These are phyloP conservation scores for Lepidium africanum DNA, from an alignment of 345 rosid genomes.

Conservation along the genomic window DNA sequence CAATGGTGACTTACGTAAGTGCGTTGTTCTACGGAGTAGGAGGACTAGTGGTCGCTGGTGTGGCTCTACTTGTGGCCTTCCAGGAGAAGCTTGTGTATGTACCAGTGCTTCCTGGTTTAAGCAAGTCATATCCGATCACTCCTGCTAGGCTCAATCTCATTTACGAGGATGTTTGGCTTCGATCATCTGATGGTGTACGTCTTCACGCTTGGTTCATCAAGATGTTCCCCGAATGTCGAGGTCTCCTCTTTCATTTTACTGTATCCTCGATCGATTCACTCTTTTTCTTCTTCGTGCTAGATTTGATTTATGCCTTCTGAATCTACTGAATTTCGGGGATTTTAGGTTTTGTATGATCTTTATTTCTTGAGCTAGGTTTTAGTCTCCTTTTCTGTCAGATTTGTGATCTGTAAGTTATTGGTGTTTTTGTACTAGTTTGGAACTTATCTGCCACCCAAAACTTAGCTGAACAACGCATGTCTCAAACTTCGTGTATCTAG, in stretches of 20 bases:
- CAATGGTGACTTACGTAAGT: constrained; percentile 71
- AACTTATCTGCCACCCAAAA: not conserved
- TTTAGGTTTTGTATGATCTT: constrained; percentile 1
- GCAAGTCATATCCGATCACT: constrained; percentile 74
- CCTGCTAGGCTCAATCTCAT: constrained; percentile 73
- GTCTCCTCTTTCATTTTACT: constrained; percentile 24
- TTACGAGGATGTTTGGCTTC: constrained; percentile 95
- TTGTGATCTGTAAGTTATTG: not conserved
- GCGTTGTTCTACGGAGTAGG: constrained; percentile 81
- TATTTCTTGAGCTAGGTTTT: constrained; percentile 2
- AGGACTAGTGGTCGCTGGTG: constrained; percentile 78
- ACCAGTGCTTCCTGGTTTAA: constrained; percentile 87
- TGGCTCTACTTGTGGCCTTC: constrained; percentile 87
- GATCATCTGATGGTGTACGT: constrained; percentile 81
- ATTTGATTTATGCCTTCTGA: constrained; percentile 22
- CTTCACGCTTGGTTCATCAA: constrained; percentile 98
- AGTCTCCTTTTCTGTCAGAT: not conserved
- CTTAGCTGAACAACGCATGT: not conserved
- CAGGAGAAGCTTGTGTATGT: constrained; percentile 96
- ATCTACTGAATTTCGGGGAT: not conserved
- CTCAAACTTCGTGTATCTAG: not conserved
- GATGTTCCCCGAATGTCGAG: constrained; percentile 70
- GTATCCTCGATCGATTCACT: not conserved
- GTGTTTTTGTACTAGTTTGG: not conserved
- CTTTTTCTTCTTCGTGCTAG: not conserved